phyloP scores from a whole-genome alignment of 2,329 filamentous ascomycete genomes.

The Westerdykella aurantiaca region DNA sequence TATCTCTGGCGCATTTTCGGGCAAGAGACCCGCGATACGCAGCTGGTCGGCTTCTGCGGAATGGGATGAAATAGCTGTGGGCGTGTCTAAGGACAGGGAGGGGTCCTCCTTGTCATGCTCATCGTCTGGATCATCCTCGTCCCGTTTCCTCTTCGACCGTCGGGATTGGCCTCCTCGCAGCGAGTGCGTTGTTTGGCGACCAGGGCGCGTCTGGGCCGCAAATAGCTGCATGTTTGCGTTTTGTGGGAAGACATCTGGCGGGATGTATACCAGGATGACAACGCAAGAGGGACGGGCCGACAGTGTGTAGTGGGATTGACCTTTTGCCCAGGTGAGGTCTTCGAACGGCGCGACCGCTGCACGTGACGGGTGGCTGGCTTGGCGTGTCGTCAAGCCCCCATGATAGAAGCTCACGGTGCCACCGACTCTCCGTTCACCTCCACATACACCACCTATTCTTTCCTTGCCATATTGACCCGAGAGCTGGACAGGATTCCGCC shows the following conservation, averaged over 20 bases:
- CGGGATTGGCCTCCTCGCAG: slow-evolving; percentile 30
- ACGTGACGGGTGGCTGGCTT: not conserved
- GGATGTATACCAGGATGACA: not conserved
- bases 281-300: not conserved
- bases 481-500: slow-evolving; percentile 22
- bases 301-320: not conserved
- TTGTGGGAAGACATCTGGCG: slow-evolving; percentile 1
- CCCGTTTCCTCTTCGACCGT: slow-evolving; percentile 17
- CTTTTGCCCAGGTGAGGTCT: not conserved
- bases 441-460: slow-evolving; percentile 6
- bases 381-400: not conserved
- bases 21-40: slow-evolving; percentile 39
- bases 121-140: slow-evolving; percentile 13
- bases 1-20: slow-evolving; percentile 33
- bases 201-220: slow-evolving; percentile 23
- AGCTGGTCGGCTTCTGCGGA: slow-evolving; percentile 24
- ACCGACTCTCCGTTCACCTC: slow-evolving; percentile 6
- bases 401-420: not conserved
- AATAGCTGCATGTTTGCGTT: slow-evolving; percentile 29
- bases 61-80: slow-evolving; percentile 13
- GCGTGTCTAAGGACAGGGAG: slow-evolving; percentile 5
- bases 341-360: not conserved
- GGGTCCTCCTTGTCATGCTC: slow-evolving; percentile 6
- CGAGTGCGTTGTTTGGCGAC: slow-evolving; percentile 24
- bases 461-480: slow-evolving; percentile 15